Conservation (phyloP, 2,329 filamentous ascomycete species). For the Paraphoma chrysanthemicola region DNA sequence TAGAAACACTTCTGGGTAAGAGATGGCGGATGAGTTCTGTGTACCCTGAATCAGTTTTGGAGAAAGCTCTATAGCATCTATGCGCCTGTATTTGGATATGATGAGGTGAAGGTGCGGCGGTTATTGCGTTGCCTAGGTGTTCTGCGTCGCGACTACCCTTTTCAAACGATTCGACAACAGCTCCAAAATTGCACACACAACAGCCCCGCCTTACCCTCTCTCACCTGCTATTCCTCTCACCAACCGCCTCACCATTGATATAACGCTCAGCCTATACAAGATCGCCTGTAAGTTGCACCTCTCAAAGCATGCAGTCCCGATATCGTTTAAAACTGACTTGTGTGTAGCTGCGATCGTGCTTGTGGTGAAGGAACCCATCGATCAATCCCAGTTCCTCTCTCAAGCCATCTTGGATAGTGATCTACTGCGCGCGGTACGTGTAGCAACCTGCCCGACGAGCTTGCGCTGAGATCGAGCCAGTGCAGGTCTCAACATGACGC, state of each 20-base stretch:
- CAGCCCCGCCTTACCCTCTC: neutral
- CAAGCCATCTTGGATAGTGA: neutral
- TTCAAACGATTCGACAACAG: neutral
- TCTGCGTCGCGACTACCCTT: neutral
- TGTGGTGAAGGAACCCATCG: neutral
- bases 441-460: neutral
- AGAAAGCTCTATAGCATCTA: neutral
- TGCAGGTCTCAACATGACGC: conserved; percentile 7
- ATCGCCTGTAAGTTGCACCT: neutral
- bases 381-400: too few relatives aligned
- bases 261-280: neutral
- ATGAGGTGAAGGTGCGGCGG: neutral
- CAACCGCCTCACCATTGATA: neutral
- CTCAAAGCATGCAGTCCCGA: neutral
- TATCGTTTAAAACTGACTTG: neutral
- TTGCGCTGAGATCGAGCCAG: neutral
- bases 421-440: neutral
- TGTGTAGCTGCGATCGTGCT: neutral
- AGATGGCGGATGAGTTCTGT: too few relatives aligned
- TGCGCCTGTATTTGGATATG: neutral
- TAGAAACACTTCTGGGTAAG: too few relatives aligned
- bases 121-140: neutral
- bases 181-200: neutral
- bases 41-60: too few relatives aligned
- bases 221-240: neutral